These are phyloP conservation scores for Thuja plicata DNA, from an alignment of 83 land plant species.

Conservation along the genomic window DNA sequence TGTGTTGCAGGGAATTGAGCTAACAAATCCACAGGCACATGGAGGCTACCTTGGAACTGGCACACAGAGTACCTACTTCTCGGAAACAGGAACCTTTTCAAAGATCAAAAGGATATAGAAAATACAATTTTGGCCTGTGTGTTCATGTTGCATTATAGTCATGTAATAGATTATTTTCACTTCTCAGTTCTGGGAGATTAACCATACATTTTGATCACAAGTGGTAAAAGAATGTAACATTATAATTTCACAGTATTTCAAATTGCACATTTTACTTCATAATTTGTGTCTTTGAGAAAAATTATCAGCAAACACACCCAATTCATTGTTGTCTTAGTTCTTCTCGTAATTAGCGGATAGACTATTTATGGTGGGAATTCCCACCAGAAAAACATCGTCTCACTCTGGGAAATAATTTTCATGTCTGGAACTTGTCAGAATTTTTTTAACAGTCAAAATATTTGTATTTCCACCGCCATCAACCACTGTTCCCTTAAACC, in stretches of 20 bases:
- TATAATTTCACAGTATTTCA: neutral
- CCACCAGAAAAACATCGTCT: too few relatives aligned
- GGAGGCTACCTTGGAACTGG: constrained; percentile 81
- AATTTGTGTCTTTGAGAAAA: neutral
- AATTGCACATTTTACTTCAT: neutral
- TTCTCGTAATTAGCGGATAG: too few relatives aligned
- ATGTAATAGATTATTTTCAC: neutral
- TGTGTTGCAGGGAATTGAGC: constrained; percentile 80
- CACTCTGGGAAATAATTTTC: too few relatives aligned
- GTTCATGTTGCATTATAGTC: neutral
- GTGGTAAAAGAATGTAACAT: neutral
- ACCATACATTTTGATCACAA: neutral
- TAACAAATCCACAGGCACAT: constrained; percentile 89
- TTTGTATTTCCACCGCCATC: too few relatives aligned
- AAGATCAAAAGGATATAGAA: constrained; percentile 67
- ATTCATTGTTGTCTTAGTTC: neutral
- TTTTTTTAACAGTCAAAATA: too few relatives aligned
- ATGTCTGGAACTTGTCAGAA: too few relatives aligned
- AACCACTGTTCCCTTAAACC: too few relatives aligned
- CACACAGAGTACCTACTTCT: constrained; percentile 92
- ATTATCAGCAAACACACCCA: too few relatives aligned
- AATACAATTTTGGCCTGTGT: neutral
- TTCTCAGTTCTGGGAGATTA: neutral
- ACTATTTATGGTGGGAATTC: too few relatives aligned
- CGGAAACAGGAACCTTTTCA: constrained; percentile 89